Base-by-base conservation (phyloP, 2,329 filamentous ascomycete species). In the Pezicula neosporulosa region DNA sequence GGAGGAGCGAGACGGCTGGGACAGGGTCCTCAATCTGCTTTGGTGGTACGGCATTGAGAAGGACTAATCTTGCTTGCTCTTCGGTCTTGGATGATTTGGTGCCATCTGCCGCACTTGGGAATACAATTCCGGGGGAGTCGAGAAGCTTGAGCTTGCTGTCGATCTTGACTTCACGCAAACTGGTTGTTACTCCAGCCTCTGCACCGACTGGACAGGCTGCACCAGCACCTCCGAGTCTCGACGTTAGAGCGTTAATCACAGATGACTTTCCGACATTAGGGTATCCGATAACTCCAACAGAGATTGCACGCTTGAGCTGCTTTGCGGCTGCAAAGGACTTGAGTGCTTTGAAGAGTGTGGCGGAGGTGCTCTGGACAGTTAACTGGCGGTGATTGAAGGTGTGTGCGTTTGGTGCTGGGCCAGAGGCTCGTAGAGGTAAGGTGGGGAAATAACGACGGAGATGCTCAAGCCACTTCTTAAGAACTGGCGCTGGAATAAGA, bases 241-340 rank as follows among this genome's bases (percentile, higher is more conserved):
- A 85, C 18, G 90, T 87, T 50, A 97, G 83, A 15, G 91, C 89
- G 70, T 97, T 97, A 78, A 97, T 96, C 63, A 97, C 90, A 47
- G 91, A 96, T 27, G 90, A 96, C 76, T 97, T 97, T 67, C 92
- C 92, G 53, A 96, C 92, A 68, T 97, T 97, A 63, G 92, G 92
- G 70, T 96, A 97, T 27, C 92, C 92, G 61, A 97, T 95, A 56
- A 97, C 89, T 58, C 92, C 92, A 54, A 97, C 92, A 18, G 89
- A 92, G 63, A 96, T 84, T 48, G 91, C 87, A 50, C 92, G 87
- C 78, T 96, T 96, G 60, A 97, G 76, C 67, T 95, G 86, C 63
- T 89, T 88, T 54, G 81, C 82, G 52, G 89, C 86, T 9, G 92
- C 89, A 66, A 89, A 97, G 41, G 89, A 86, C 77, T 97, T 97